A percentile compares a stretch with the other conserved stretches of the same genome.
These are phyloP conservation scores for Cyberlindnera samutprakarnensis DNA, from an alignment of 805 yeast genomes.

Conservation along the genomic window DNA sequence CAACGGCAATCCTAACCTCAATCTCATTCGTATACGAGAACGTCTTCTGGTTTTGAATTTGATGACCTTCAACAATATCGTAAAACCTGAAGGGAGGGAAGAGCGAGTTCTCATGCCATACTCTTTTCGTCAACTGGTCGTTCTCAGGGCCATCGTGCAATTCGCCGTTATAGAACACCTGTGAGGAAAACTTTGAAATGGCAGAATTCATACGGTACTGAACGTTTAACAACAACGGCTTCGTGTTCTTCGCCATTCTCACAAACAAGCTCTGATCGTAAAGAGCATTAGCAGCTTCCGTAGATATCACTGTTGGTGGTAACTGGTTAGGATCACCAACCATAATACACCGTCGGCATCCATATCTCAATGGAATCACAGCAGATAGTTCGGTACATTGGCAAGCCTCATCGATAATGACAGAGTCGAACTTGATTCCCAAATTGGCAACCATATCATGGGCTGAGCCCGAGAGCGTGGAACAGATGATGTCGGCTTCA, in stretches of 20 bases:
- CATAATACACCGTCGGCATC: constrained; percentile 85
- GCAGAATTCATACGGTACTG: constrained; percentile 98
- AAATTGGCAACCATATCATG: constrained; percentile 75
- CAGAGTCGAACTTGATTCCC: constrained; percentile 78
- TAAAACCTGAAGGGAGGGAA: constrained; percentile 77
- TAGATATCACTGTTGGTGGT: constrained; percentile 94
- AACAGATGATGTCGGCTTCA: constrained; percentile 78
- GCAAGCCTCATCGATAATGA: constrained; percentile 94
- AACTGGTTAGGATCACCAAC: constrained; percentile 98
- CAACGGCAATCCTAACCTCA: constrained; percentile 72
- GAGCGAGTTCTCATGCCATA: constrained; percentile 61
- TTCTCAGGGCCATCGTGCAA: constrained; percentile 77
- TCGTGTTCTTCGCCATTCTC: constrained; percentile 70
- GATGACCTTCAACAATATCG: constrained; percentile 56
- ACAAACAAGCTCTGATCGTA: constrained; percentile 94
- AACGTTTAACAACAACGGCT: constrained; percentile 67
- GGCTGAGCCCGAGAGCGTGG: constrained; percentile 92
- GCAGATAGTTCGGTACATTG: constrained; percentile 93
- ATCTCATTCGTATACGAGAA: constrained; percentile 62
- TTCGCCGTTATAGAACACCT: constrained; percentile 67
- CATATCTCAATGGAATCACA: constrained; percentile 85
- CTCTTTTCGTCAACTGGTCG: constrained; percentile 47
- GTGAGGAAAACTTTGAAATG: constrained; percentile 81
- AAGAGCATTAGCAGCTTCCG: constrained; percentile 67
- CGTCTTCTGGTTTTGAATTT: constrained; percentile 54